phyloP scores from a whole-genome alignment of 1,284 basidiomycete species.

The Xerocomus amazonicus region DNA sequence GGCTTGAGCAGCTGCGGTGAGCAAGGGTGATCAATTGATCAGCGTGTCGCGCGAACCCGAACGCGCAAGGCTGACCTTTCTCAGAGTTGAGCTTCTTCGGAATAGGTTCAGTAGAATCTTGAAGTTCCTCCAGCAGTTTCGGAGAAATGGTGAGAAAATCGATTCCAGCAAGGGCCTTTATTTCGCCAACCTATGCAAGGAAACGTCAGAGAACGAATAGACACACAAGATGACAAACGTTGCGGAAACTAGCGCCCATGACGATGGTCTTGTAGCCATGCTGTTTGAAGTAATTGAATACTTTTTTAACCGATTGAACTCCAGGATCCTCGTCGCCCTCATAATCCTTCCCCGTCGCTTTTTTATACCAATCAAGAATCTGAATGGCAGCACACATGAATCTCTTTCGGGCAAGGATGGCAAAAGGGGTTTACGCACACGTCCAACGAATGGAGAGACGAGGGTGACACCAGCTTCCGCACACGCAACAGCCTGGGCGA shows the following conservation, averaged over 20 bases:
- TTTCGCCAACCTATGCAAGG: slow-evolving; percentile 70
- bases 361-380: too few relatives aligned
- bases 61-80: neutral
- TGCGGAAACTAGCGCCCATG: slow-evolving; percentile 99
- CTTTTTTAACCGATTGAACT: slow-evolving; percentile 91
- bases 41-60: too few relatives aligned
- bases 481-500: slow-evolving; percentile 96
- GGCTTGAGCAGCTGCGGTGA: slow-evolving; percentile 35
- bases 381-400: too few relatives aligned
- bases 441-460: slow-evolving; percentile 99
- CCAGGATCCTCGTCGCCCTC: slow-evolving; percentile 90
- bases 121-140: slow-evolving; percentile 85
- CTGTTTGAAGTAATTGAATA: slow-evolving; percentile 99
- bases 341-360: slow-evolving; percentile 44
- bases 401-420: too few relatives aligned
- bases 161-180: slow-evolving; percentile 91
- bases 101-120: slow-evolving; percentile 70
- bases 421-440: slow-evolving; percentile 50
- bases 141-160: slow-evolving; percentile 97
- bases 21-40: too few relatives aligned
- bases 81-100: slow-evolving; percentile 80
- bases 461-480: slow-evolving; percentile 97
- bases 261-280: slow-evolving; percentile 97
- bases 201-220: neutral
- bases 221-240: slow-evolving; percentile 42